Evolutionary conservation across 176 grass and related monocot genomes (phyloP), one percentile per base, ranked within the genome.

Genomic region (Areca catechu): DNA sequence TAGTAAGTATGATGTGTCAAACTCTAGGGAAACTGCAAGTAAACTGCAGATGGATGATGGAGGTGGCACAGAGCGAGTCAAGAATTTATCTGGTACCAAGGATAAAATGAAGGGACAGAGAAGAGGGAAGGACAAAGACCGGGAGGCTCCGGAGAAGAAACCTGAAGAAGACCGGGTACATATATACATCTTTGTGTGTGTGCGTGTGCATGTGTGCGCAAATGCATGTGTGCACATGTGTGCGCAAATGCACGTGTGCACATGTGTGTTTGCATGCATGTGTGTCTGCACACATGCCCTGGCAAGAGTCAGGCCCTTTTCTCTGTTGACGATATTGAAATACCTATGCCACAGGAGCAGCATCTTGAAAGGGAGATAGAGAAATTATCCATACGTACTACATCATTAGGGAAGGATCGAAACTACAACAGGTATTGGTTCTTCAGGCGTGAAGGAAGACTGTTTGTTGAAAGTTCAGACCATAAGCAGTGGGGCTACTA

Each of bases 371-470:
- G 61, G 50, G 92, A 88, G 75, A 77, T 96, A 58, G 72, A 85
- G 61, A 86, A 90, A 60, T 79, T 88, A 76, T 77, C 70, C 24
- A 21, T 87, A 54, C 72, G 50, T 4, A 76, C 80, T 25, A 72
- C 53, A 67, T 73, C 69, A 63, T 66, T 96, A 51, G 92, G 92
- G 50, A 88, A 90, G 79, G 92, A 96, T 69, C 87, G 74, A 63
- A 59, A 63, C 19, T 83, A 90, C 66, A 85, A 81, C n/a, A 90
- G 77, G 59, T 96, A 90, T 76, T 96, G 80, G 86, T 88, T 90
- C 53, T 96, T 96, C 69, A 67, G 50, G 19, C 51, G 54, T 15
- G 92, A 96, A 83, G 83, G 86, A 66, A 90, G 83, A 61, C 77
- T 90, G 17, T 96, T 90, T 82, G 83, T 90, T 21, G 86, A 96